These are phyloP conservation scores for sorghum (Sorghum bicolor) DNA, from an alignment of 176 grass and related monocot species.

Conservation along the genomic window Sorghum_bicolor_NCBIv3 NC_012871.2:6015001-6015500, in stretches of 20 bases:
- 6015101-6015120: slow-evolving; percentile 54
- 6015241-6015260: slow-evolving; percentile 85
- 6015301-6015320: slow-evolving; percentile 65
- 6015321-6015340: slow-evolving; percentile 38
- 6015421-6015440: slow-evolving; percentile 41
- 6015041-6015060: slow-evolving; percentile 87
- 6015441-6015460: slow-evolving; percentile 57
- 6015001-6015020: slow-evolving; percentile 96
- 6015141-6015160: slow-evolving; percentile 81
- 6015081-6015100: slow-evolving; percentile 46
- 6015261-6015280: slow-evolving; percentile 80
- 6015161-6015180: slow-evolving; percentile 50
- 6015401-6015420: slow-evolving; percentile 76
- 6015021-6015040: slow-evolving; percentile 81
- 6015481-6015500: slow-evolving; percentile 89
- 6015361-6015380: slow-evolving; percentile 95
- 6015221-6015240: slow-evolving; percentile 49
- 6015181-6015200: slow-evolving; percentile 59
- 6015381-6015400: slow-evolving; percentile 69
- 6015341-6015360: slow-evolving; percentile 79
- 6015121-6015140: slow-evolving; percentile 89
- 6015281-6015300: slow-evolving; percentile 98
- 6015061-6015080: slow-evolving; percentile 82
- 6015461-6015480: slow-evolving; percentile 56
- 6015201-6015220: slow-evolving; percentile 59